These are phyloP conservation scores for Stromatinia cepivora DNA, from an alignment of 2,329 filamentous ascomycete species.

Conservation along the genomic window DNA sequence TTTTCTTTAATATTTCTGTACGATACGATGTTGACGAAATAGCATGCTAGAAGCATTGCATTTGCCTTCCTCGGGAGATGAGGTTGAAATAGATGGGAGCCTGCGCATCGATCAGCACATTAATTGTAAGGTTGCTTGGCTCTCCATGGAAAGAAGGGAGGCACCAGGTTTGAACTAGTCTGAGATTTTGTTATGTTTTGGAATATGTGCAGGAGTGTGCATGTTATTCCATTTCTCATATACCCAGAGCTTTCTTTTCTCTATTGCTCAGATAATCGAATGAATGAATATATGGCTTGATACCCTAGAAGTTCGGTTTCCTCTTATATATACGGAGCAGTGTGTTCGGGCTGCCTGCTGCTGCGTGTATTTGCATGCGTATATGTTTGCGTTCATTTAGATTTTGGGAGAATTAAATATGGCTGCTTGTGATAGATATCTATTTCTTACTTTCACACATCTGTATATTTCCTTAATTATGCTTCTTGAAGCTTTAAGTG, in stretches of 20 bases:
- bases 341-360: background rate
- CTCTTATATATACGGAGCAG: background rate
- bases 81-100: slow-evolving; percentile 1
- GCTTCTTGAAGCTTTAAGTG: too few species aligned
- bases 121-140: background rate
- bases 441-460: background rate
- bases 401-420: background rate
- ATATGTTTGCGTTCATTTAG: background rate
- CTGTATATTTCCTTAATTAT: background rate
- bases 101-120: background rate
- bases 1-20: slow-evolving; percentile 13
- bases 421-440: background rate
- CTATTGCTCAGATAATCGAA: background rate
- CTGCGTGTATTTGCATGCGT: background rate
- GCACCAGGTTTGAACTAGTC: background rate
- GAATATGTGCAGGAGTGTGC: background rate
- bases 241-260: slow-evolving; percentile 13
- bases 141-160: background rate
- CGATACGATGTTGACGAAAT: slow-evolving; percentile 19
- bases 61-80: slow-evolving; percentile 1
- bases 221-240: slow-evolving; percentile 17
- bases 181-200: slow-evolving; percentile 7
- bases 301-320: background rate
- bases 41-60: slow-evolving; percentile 9
- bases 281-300: background rate